Evolutionary conservation across 306 rosid species (phyloP).

Genomic region (Quercus berberidifolia): DNA sequence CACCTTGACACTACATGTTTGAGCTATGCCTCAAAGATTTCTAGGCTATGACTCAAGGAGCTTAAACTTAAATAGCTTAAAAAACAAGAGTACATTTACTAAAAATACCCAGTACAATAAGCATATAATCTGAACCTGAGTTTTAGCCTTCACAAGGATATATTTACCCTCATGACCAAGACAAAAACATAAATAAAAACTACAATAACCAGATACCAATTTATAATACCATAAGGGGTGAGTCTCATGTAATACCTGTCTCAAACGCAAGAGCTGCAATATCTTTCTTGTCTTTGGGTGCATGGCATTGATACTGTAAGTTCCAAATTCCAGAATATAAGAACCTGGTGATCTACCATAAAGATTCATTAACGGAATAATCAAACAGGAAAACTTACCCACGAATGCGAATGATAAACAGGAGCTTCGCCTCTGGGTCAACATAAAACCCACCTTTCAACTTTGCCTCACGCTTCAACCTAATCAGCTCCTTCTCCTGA

Average conservation of each 20-base stretch:
- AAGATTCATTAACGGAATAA: background rate
- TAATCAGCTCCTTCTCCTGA: too few relatives aligned
- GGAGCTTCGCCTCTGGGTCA: constrained; percentile 85
- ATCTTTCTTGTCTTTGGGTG: constrained; percentile 80
- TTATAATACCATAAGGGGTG: background rate
- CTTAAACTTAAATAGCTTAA: background rate
- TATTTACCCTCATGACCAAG: too few relatives aligned
- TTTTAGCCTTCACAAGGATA: too few relatives aligned
- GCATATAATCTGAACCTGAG: too few relatives aligned
- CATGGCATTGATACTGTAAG: constrained; percentile 88
- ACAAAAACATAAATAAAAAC: too few relatives aligned
- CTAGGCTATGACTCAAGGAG: background rate
- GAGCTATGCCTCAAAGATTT: background rate
- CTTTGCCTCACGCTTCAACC: constrained; percentile 1
- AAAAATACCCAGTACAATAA: too few relatives aligned
- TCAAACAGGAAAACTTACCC: constrained; percentile 46
- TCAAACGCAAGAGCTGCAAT: constrained; percentile 77
- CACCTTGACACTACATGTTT: background rate
- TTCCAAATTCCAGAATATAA: background rate
- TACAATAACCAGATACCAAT: too few relatives aligned
- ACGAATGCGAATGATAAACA: constrained; percentile 80
- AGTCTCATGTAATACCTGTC: constrained; percentile 52
- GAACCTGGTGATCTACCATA: background rate
- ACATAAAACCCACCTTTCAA: constrained; percentile 94
- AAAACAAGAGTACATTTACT: background rate